Evolutionary conservation across 2,329 filamentous ascomycete species (phyloP).

Genomic region (Colletotrichum paranaense): DNA sequence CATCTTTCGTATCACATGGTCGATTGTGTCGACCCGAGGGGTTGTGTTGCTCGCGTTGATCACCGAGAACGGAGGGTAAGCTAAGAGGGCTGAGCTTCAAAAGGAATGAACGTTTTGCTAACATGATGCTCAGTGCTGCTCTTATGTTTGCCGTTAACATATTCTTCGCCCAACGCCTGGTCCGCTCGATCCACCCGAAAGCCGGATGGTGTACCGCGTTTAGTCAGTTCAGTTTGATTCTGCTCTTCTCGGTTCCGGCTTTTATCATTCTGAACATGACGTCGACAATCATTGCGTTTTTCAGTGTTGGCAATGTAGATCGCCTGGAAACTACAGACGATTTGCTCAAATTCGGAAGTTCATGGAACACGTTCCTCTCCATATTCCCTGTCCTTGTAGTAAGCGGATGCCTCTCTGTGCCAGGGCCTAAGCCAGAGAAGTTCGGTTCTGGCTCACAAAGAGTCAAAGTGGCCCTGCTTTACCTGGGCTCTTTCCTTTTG

Average conservation of each 20-base stretch:
- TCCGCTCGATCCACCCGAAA: slow-evolving; percentile 49
- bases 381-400: slow-evolving; percentile 39
- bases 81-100: neutral
- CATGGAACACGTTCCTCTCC: slow-evolving; percentile 40
- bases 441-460: slow-evolving; percentile 47
- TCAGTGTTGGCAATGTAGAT: slow-evolving; percentile 36
- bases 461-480: slow-evolving; percentile 44
- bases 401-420: slow-evolving; percentile 39
- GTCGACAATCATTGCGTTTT: slow-evolving; percentile 40
- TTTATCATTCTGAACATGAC: slow-evolving; percentile 47
- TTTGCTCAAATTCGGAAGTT: slow-evolving; percentile 37
- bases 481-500: slow-evolving; percentile 36
- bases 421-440: slow-evolving; percentile 43
- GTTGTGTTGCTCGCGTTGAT: slow-evolving; percentile 48
- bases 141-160: slow-evolving; percentile 51
- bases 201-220: slow-evolving; percentile 48
- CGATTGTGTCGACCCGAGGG: slow-evolving; percentile 39
- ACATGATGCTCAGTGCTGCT: slow-evolving; percentile 40
- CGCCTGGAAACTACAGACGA: slow-evolving; percentile 29
- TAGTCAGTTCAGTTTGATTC: slow-evolving; percentile 38
- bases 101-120: neutral
- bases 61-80: slow-evolving; percentile 49
- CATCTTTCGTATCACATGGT: slow-evolving; percentile 50
- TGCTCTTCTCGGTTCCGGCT: slow-evolving; percentile 42
- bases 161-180: slow-evolving; percentile 51